Evolutionary conservation across 345 rosid species (phyloP).

Genomic region (Trapa incisa): DNA sequence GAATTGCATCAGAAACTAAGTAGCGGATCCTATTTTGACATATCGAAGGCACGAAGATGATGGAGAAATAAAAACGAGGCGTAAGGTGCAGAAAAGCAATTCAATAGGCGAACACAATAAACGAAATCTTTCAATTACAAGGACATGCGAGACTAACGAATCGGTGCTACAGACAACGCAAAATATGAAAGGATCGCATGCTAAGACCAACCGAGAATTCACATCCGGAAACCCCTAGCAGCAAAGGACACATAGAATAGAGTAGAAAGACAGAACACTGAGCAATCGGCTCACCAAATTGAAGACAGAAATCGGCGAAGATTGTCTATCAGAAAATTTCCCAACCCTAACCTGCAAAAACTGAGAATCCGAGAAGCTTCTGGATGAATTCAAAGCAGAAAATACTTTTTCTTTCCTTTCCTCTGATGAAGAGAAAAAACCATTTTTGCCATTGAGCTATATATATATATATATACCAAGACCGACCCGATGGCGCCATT

Average conservation of each 20-base stretch:
- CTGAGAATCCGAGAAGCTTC: background rate
- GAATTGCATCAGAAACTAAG: background rate
- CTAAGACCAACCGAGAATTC: background rate
- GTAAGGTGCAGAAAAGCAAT: background rate
- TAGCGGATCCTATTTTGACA: background rate
- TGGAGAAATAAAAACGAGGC: background rate
- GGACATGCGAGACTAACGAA: background rate
- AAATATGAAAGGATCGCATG: background rate
- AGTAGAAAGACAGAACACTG: too few relatives aligned
- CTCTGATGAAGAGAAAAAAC: too few relatives aligned
- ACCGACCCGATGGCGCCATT: too few relatives aligned
- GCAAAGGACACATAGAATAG: too few relatives aligned
- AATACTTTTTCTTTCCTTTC: too few relatives aligned
- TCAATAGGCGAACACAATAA: background rate
- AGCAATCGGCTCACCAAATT: background rate
- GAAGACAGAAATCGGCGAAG: background rate
- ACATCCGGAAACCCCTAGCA: background rate
- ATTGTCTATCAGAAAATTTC: background rate
- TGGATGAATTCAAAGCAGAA: background rate
- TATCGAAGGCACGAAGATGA: background rate
- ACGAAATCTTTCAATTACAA: background rate
- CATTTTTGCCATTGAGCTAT: too few relatives aligned
- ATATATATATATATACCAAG: too few relatives aligned
- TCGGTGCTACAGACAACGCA: background rate
- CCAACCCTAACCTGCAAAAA: background rate